A percentile compares a stretch with the other conserved stretches of the same genome.
phyloP scores from a whole-genome alignment of 2,329 filamentous ascomycete species.

The Colletotrichum tamarilloi region DNA sequence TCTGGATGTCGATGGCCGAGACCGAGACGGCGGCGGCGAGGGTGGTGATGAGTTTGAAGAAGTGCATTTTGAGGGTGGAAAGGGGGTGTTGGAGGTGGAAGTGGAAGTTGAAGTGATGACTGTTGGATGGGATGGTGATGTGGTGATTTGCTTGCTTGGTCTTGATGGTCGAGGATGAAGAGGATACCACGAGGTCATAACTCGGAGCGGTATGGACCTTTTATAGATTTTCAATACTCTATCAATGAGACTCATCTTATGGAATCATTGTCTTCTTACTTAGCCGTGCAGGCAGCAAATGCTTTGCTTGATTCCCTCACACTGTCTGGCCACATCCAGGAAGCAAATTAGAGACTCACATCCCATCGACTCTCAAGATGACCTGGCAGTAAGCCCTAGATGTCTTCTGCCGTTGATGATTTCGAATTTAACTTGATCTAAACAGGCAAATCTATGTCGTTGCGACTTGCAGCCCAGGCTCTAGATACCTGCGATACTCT shows the following conservation, averaged over 20 bases:
- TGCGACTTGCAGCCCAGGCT: neutral
- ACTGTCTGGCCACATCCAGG: no score
- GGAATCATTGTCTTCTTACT: neutral
- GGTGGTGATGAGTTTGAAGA: neutral
- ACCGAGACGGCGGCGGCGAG: neutral
- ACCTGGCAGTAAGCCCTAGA: neutral
- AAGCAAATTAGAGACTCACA: no score
- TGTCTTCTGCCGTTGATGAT: neutral
- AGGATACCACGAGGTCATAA: neutral
- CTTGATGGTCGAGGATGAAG: neutral
- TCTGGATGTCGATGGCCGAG: neutral
- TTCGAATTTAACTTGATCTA: neutral
- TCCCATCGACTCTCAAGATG: neutral
- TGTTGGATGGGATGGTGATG: neutral
- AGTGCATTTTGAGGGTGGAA: neutral
- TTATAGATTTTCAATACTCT: neutral
- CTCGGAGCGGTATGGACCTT: neutral
- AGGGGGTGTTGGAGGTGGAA: neutral
- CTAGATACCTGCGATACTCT: neutral
- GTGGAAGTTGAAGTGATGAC: no score
- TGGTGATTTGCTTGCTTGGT: neutral
- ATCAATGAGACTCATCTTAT: neutral
- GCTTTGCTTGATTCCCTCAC: no score
- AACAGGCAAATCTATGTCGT: neutral
- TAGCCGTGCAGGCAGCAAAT: no score